These are phyloP conservation scores for Exserohilum rostratum DNA, from an alignment of 2,329 filamentous ascomycete genomes.

Conservation along the genomic window DNA sequence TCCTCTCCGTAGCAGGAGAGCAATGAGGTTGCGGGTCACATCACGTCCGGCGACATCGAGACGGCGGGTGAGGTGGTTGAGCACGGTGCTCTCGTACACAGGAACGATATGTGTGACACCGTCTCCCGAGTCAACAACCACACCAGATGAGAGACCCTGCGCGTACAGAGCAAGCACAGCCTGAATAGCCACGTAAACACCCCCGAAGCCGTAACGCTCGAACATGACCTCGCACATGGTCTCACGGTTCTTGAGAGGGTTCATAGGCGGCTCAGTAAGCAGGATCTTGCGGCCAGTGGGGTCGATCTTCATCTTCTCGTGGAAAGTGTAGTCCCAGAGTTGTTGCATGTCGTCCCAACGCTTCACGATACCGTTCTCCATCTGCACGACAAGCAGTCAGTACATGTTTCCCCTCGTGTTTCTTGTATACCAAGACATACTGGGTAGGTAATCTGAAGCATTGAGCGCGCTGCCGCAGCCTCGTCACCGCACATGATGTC, in stretches of 20 bases:
- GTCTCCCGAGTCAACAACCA: slow-evolving; percentile 98
- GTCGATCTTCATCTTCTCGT: slow-evolving; percentile 94
- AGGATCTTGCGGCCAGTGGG: slow-evolving; percentile 93
- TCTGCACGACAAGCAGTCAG: slow-evolving; percentile 59
- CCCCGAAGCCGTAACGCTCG: slow-evolving; percentile 93
- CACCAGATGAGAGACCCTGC: slow-evolving; percentile 81
- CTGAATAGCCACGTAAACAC: slow-evolving; percentile 97
- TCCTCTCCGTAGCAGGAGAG: slow-evolving; percentile 87
- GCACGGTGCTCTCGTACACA: slow-evolving; percentile 96
- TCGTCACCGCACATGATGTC: slow-evolving; percentile 99
- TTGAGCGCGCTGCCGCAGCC: slow-evolving; percentile 90
- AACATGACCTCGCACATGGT: slow-evolving; percentile 99
- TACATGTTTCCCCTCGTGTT: slow-evolving; percentile 16
- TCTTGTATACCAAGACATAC: slow-evolving; percentile 54
- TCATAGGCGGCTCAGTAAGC: slow-evolving; percentile 96
- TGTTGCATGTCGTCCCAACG: slow-evolving; percentile 99
- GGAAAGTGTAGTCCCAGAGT: slow-evolving; percentile 98
- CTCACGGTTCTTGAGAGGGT: slow-evolving; percentile 94
- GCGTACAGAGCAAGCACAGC: slow-evolving; percentile 95
- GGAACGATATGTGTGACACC: slow-evolving; percentile 98
- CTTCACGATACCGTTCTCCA: slow-evolving; percentile 99
- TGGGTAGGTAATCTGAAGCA: slow-evolving; percentile 98
- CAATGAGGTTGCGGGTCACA: slow-evolving; percentile 97
- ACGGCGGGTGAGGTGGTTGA: slow-evolving; percentile 93
- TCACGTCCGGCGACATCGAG: slow-evolving; percentile 96